A percentile compares a stretch with the other conserved stretches of the same genome.
phyloP scores from a whole-genome alignment of 768 basidiomycete species.

The Daedaleopsis nitida region DNA sequence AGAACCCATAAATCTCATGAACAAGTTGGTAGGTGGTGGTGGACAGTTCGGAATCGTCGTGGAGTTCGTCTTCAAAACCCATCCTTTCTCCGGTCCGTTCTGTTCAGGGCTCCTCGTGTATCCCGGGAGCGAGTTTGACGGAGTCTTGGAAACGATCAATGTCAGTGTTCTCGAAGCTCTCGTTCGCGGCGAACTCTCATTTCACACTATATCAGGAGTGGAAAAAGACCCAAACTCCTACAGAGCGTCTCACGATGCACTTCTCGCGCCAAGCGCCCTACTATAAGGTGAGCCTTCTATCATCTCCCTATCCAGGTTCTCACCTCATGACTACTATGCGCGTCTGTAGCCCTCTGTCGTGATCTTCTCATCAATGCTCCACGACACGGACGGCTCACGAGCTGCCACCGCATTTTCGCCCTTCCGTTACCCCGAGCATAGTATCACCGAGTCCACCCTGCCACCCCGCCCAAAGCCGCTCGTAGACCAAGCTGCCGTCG shows the following conservation, averaged over 20 bases:
- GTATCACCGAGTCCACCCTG: no score
- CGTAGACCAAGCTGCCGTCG: conserved; percentile 13
- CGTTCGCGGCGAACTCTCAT: not conserved
- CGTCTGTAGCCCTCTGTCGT: conserved; percentile 20
- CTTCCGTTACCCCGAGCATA: conserved; percentile 17
- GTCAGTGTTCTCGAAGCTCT: not conserved
- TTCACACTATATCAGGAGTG: not conserved
- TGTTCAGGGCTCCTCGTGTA: conserved; percentile 16
- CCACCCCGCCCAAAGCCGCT: no score
- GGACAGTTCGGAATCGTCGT: conserved; percentile 33
- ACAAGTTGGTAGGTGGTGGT: no score
- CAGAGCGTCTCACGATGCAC: conserved; percentile 16
- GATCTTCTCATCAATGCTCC: conserved; percentile 11
- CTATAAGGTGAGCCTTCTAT: conserved; percentile 18
- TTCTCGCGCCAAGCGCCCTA: conserved; percentile 22
- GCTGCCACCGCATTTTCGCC: conserved; percentile 20
- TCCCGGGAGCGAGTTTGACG: conserved; percentile 13
- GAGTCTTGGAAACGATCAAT: conserved; percentile 14
- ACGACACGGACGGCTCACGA: conserved; percentile 19
- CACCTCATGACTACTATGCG: no score
- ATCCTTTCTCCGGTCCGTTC: conserved; percentile 21
- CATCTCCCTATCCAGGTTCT: no score
- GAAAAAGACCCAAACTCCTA: conserved; percentile 11
- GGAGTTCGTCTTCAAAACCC: conserved; percentile 28
- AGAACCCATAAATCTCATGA: no score